These are phyloP conservation scores for Paralagenidium karlingii DNA, from an alignment of 352 stramenopile species.

Conservation along the genomic window DNA sequence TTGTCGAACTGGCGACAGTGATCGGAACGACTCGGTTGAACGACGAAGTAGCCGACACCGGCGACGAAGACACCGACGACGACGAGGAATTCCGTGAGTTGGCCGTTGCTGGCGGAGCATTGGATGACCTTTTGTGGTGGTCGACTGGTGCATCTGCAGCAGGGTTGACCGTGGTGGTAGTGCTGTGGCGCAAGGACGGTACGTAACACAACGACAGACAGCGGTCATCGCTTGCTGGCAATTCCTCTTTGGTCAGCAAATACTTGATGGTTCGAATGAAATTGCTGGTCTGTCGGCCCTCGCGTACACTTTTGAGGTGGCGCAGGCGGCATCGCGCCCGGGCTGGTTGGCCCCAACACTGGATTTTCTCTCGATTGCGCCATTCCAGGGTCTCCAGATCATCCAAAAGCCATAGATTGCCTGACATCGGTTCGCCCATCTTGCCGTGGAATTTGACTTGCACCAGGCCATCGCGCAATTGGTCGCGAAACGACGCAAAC, in stretches of 20 bases:
- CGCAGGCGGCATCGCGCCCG: conserved; percentile 18
- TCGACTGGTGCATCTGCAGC: too few species aligned
- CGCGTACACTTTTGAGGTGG: conserved; percentile 44
- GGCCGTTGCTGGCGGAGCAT: too few species aligned
- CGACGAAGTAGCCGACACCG: too few species aligned
- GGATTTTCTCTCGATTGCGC: conserved; percentile 10
- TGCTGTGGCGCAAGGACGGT: neutral
- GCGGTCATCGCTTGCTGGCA: conserved; percentile 45
- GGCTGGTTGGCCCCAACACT: conserved; percentile 11
- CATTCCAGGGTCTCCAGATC: conserved; percentile 58
- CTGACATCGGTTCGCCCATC: conserved; percentile 27
- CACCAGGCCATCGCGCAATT: conserved; percentile 42
- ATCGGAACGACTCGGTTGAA: too few species aligned
- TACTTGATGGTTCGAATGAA: conserved; percentile 80
- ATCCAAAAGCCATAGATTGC: conserved; percentile 40
- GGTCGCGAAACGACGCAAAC: conserved; percentile 36
- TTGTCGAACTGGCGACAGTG: too few species aligned
- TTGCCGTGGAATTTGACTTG: conserved; percentile 29
- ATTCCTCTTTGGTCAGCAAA: conserved; percentile 15
- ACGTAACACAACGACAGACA: conserved; percentile 48
- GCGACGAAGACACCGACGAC: too few species aligned
- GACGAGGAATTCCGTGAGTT: too few species aligned
- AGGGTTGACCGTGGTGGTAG: too few species aligned
- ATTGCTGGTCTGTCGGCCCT: conserved; percentile 61
- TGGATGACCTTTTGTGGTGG: too few species aligned